Evolutionary conservation across 176 grass and related monocot species (phyloP), one percentile per base, ranked within the genome.

Genomic region (Tillandsia leiboldiana): DNA sequence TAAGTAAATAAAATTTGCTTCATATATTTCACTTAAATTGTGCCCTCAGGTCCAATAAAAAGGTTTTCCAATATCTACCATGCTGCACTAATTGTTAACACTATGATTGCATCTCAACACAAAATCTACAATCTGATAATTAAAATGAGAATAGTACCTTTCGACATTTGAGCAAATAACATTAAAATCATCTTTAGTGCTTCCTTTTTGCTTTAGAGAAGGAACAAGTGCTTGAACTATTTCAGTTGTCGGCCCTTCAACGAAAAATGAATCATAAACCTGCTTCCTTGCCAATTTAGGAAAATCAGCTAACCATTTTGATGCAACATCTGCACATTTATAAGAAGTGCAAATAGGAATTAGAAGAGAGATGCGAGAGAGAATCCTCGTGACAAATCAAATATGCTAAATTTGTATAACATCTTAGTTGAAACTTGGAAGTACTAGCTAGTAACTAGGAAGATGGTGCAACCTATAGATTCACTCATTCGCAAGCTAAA

Each of bases 181-280:
- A 56, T 74, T 72, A 74, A 83, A 64, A 59, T 89, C 83, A 76
- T 93, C 86, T 70, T 79, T 89, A 77, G 81, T 78, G 12, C 51
- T 64, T 84, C 79, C 83, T 67, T 86, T 86, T 52, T 87, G 75
- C 69, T 80, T 76, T 76, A 96, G 58, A 71, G 77, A 73, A 69
- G 88, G 86, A 77, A 96, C 79, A 69, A 96, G 83, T 23, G 73
- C 79, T 66, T 92, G 83, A 64, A 96, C 81, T 54, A 92, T 83
- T 92, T 92, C 88, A 78, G 72, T 90, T 77, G 68, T 80, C 87
- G 89, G 83, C 74, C 86, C 93, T 70, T 87, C 72, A 57, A 87
- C 64, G 74, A 92, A 96, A 92, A 96, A 90, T 49, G 79, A 75
- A 87, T 96, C 93, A 74, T 96, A 96, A 73, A 92, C 29, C 81